phyloP scores from a whole-genome alignment of 1,139 yeast genomes.

The Taphrina confusa region DNA sequence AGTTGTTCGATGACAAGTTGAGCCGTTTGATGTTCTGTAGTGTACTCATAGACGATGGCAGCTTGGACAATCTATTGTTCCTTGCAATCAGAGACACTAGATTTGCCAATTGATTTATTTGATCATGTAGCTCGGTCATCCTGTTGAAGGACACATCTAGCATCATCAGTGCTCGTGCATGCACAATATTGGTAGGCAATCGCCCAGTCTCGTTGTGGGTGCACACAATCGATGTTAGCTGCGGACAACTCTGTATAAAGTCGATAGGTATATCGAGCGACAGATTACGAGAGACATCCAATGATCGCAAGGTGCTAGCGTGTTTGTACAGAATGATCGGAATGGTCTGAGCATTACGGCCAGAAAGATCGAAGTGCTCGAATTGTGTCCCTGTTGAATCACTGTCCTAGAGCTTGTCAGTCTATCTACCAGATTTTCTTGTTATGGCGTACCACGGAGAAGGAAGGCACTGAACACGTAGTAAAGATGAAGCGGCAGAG shows the following conservation, averaged over 20 bases:
- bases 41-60: conserved; percentile 66
- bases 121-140: conserved; percentile 42
- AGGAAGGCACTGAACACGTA: conserved; percentile 37
- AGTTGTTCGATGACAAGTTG: conserved; percentile 79
- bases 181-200: conserved; percentile 72
- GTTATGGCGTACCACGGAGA: conserved; percentile 18
- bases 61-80: conserved; percentile 67
- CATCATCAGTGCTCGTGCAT: conserved; percentile 66
- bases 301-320: conserved; percentile 75
- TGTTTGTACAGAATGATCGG: conserved; percentile 81
- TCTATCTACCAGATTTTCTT: background rate
- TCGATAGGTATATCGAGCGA: conserved; percentile 80
- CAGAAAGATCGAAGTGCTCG: conserved; percentile 71
- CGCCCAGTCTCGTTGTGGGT: conserved; percentile 71
- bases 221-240: conserved; percentile 66
- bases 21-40: conserved; percentile 60
- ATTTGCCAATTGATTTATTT: conserved; percentile 11
- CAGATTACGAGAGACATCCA: conserved; percentile 86
- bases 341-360: conserved; percentile 75
- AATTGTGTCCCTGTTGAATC: conserved; percentile 69
- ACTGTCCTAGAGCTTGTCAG: conserved; percentile 30
- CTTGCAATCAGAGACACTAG: conserved; percentile 44
- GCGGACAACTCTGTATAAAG: conserved; percentile 79
- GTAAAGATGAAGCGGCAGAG: conserved; percentile 65
- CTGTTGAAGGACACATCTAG: conserved; percentile 58